A percentile compares a stretch with the other conserved stretches of the same genome.
Conservation (phyloP, 1,139 yeast species). For the Hyphopichia khmerensis region DNA sequence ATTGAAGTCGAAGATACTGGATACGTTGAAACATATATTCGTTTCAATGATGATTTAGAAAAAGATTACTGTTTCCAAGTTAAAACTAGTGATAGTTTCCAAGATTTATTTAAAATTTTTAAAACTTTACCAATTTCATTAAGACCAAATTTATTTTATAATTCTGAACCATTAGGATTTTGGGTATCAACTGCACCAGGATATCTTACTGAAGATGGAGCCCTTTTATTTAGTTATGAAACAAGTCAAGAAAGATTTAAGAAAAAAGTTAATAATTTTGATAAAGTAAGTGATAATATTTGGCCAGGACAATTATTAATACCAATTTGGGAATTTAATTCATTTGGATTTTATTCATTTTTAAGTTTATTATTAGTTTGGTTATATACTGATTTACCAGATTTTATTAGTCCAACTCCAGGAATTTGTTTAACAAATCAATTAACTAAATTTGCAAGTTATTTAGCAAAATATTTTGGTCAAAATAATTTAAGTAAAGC, state of each 20-base stretch:
- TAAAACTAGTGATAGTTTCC: constrained; percentile 54
- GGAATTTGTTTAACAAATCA: constrained; percentile 81
- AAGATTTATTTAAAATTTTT: constrained; percentile 61
- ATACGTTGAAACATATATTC: constrained; percentile 66
- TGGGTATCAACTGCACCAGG: constrained; percentile 79
- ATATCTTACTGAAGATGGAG: constrained; percentile 78
- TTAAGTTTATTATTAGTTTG: constrained; percentile 54
- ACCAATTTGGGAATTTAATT: constrained; percentile 73
- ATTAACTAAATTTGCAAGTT: constrained; percentile 25
- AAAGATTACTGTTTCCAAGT: constrained; percentile 89
- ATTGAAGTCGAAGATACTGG: constrained; percentile 21
- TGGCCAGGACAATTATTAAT: constrained; percentile 91
- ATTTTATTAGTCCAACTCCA: constrained; percentile 85
- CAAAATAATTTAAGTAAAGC: constrained; percentile 39
- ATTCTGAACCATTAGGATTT: constrained; percentile 63
- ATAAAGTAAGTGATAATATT: constrained; percentile 53
- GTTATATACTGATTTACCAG: constrained; percentile 94
- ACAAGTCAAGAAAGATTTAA: constrained; percentile 50
- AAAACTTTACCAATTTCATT: constrained; percentile 67
- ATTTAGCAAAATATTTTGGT: constrained; percentile 32
- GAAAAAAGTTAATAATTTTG: constrained; percentile 43
- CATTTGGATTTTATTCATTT: constrained; percentile 46
- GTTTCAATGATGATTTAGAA: constrained; percentile 82
- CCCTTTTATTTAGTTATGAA: constrained; percentile 62
- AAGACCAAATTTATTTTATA: constrained; percentile 76